These are phyloP conservation scores for Saturnispora dispora DNA, from an alignment of 805 yeast genomes.

Conservation along the genomic window DNA sequence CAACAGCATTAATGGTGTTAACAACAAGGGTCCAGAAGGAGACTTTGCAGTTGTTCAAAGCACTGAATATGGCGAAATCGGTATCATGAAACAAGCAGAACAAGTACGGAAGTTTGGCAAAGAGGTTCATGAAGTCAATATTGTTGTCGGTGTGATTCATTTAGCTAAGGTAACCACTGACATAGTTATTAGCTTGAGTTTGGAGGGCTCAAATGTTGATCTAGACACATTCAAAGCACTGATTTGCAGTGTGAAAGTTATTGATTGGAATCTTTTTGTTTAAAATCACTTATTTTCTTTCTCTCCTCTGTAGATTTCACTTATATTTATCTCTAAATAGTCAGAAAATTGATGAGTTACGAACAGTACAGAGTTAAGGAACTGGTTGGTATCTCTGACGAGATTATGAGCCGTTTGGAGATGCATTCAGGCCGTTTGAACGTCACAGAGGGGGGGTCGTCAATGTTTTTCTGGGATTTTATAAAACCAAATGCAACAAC, in stretches of 20 bases:
- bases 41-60: neutral
- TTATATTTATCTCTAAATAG: neutral
- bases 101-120: constrained; percentile 4
- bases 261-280: constrained; percentile 6
- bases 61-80: neutral
- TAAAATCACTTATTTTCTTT: neutral
- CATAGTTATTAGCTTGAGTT: neutral
- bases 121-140: neutral
- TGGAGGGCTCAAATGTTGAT: neutral
- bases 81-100: neutral
- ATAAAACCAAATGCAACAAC: constrained; percentile 20
- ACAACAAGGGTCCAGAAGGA: neutral
- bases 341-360: neutral
- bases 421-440: constrained; percentile 14
- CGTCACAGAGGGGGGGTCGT: constrained; percentile 6
- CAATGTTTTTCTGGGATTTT: constrained; percentile 72
- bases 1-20: neutral
- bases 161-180: neutral
- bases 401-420: neutral
- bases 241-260: constrained; percentile 1
- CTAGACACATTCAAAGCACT: neutral
- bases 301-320: neutral
- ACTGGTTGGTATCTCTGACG: neutral
- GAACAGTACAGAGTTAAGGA: neutral
- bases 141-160: constrained; percentile 5